These are phyloP conservation scores for Durusdinium trenchii DNA, from an alignment of 73 alveolate genomes.

Conservation along the genomic window DNA sequence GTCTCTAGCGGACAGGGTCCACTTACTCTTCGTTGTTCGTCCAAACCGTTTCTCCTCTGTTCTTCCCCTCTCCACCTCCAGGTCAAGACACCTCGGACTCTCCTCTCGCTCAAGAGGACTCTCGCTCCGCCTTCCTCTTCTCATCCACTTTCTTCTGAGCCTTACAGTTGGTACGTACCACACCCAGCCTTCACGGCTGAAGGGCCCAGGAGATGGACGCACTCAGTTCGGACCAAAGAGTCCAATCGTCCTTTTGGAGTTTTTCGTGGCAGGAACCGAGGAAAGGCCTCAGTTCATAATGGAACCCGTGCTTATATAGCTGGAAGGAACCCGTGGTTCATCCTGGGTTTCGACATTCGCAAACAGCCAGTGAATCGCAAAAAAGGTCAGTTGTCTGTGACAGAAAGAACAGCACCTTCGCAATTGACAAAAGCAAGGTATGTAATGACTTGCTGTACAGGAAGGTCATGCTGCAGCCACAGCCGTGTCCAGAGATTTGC, in stretches of 20 bases:
- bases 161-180: no score
- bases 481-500: no score
- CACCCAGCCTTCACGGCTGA: background rate
- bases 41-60: no score
- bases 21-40: no score
- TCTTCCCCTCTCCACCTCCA: no score
- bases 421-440: no score
- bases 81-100: background rate
- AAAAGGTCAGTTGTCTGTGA: background rate
- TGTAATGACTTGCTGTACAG: no score
- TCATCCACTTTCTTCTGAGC: slow-evolving; percentile 42
- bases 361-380: background rate
- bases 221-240: background rate
- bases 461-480: no score
- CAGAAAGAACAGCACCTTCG: no score
- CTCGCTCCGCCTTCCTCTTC: slow-evolving; percentile 34
- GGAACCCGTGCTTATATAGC: background rate
- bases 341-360: background rate
- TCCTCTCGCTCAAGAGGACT: background rate
- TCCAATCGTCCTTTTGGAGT: background rate
- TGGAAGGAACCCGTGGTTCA: background rate
- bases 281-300: background rate
- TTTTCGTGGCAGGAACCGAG: background rate
- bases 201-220: background rate
- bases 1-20: no score